phyloP scores from a whole-genome alignment of 2,329 filamentous ascomycete species.

The Cadophora sp. region DNA sequence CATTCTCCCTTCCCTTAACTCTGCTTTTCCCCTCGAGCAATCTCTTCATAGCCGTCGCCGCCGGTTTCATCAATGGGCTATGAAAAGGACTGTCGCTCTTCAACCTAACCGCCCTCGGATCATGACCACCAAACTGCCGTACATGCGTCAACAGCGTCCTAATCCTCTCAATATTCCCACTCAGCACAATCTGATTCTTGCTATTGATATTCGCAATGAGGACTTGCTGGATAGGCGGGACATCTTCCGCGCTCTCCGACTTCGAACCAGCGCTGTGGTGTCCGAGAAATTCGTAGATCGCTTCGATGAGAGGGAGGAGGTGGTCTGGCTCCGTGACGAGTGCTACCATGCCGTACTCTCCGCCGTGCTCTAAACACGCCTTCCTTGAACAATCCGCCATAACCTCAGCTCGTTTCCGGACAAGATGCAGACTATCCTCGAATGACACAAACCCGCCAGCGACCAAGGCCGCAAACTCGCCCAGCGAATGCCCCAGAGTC shows the following conservation, averaged over 20 bases:
- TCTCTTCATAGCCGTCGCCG: conserved; percentile 73
- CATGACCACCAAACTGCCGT: conserved; percentile 88
- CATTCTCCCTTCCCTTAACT: conserved; percentile 57
- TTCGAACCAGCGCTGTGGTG: conserved; percentile 70
- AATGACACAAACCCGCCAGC: conserved; percentile 83
- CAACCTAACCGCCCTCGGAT: conserved; percentile 84
- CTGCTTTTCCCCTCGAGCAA: conserved; percentile 67
- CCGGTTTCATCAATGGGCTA: conserved; percentile 89
- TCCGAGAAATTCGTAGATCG: conserved; percentile 81
- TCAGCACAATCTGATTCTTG: conserved; percentile 95
- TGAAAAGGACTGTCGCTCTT: conserved; percentile 92
- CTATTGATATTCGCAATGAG: conserved; percentile 93
- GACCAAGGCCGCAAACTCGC: conserved; percentile 91
- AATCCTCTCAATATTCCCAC: conserved; percentile 84
- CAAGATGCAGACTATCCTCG: conserved; percentile 77
- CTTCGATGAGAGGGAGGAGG: conserved; percentile 70
- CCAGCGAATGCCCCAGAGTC: conserved; percentile 87
- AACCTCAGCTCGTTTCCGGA: conserved; percentile 77
- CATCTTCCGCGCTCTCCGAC: conserved; percentile 69
- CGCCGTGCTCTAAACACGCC: conserved; percentile 71
- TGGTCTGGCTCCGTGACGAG: conserved; percentile 86
- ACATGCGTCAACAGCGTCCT: conserved; percentile 83
- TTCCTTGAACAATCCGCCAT: conserved; percentile 79
- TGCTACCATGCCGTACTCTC: conserved; percentile 93
- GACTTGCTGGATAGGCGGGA: conserved; percentile 84